Evolutionary conservation across 1,284 basidiomycete species (phyloP), one percentile per base, ranked within the genome.

Genomic region (Papiliotrema fonsecae): DNA sequence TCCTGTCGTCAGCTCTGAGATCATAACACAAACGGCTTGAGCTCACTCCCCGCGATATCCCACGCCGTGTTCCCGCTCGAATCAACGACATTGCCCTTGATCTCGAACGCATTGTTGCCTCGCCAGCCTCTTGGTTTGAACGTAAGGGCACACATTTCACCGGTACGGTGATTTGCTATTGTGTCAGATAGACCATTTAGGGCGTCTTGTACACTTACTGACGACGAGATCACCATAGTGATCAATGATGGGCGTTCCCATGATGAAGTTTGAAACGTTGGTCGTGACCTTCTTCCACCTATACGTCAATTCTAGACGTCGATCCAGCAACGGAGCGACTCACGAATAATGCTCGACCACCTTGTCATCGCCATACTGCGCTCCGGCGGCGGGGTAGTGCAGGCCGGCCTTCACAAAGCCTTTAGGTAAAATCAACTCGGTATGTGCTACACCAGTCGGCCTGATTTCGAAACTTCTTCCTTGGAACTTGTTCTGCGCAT

Each of bases 51-150:
- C 0, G 93, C 92, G 57, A 97, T 92, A 55, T 97, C 91, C 76
- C 93, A 91, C 0, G 77, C 80, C 35, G 84, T 76, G 26, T 80
- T 77, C 11, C 88, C 91, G 0, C 76, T 62, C 1, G 79, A 72
- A 63, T 89, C 84, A 52, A 80, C 75, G 26, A 97, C 92, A 36
- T 82, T 80, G 4, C 94, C 94, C 16, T 86, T 86, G 64, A 97
- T 92, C 74, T 97, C 93, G 62, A 81, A 91, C 0, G 92, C 89
- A 57, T 93, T 87, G 63, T 83, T 87, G 26, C 89, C 90, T 52
- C 91, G 78, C 93, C 94, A 97, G 6, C 90, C 89, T 52, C 93
- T 80, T 1, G 93, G 93, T 75, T 97, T 97, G 79, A 98, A 97
- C 1, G 90, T 93, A 22, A 97, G 76, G 0, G 87, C 78, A 61